A percentile compares a stretch with the other conserved stretches of the same genome.
phyloP scores from a whole-genome alignment of 768 basidiomycete genomes.

The Amanita jacksonii region DNA sequence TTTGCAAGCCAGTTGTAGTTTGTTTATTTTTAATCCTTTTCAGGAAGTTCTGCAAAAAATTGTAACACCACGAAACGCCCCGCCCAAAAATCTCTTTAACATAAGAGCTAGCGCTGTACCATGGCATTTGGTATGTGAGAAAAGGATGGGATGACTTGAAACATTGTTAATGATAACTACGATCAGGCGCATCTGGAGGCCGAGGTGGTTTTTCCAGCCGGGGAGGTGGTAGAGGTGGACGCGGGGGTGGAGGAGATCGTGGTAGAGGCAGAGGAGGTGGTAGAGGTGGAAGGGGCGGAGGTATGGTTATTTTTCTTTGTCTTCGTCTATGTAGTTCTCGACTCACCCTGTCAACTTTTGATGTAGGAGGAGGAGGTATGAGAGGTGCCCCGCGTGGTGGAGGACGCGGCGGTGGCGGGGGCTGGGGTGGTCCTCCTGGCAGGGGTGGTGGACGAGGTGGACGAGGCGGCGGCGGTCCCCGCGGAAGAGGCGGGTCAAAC shows the following conservation, averaged over 20 bases:
- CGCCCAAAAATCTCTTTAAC: too few relatives aligned
- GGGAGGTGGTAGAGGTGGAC: conserved; percentile 30
- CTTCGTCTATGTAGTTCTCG: conserved; percentile 9
- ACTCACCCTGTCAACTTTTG: too few relatives aligned
- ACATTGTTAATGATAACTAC: too few relatives aligned
- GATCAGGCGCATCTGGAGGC: conserved; percentile 59
- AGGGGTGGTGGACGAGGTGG: conserved; percentile 40
- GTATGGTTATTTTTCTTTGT: conserved; percentile 2
- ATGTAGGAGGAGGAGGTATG: conserved; percentile 26
- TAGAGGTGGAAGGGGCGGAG: conserved; percentile 26
- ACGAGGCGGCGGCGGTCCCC: conserved; percentile 58
- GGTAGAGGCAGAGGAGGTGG: conserved; percentile 31
- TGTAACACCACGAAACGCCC: too few relatives aligned
- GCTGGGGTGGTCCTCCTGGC: conserved; percentile 33
- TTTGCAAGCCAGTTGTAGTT: too few relatives aligned
- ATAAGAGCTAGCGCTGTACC: too few relatives aligned
- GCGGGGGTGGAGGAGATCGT: conserved; percentile 32
- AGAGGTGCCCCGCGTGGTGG: conserved; percentile 33
- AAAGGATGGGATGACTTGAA: too few relatives aligned
- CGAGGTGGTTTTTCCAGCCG: conserved; percentile 64
- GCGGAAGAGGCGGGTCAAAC: conserved; percentile 73
- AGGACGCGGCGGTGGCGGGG: conserved; percentile 27
- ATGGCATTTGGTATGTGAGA: background rate
- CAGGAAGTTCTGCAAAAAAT: too few relatives aligned
- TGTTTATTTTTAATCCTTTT: too few relatives aligned